Evolutionary conservation across 371 early-diverging fungal species (phyloP).

Genomic region (Syncephalis plumigaleata): DNA sequence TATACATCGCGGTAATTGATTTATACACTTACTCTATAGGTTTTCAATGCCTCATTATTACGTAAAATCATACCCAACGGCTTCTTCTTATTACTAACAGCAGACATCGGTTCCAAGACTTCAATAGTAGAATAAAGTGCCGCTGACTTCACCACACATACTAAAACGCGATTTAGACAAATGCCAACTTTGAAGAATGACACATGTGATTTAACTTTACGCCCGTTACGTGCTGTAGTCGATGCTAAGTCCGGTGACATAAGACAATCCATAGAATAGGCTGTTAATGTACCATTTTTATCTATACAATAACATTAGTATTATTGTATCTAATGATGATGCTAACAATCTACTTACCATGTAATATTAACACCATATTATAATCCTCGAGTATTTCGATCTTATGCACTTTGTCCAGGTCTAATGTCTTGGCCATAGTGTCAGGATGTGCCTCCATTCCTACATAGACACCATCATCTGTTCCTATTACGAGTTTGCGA

Average conservation of each 20-base stretch:
- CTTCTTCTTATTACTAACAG: conserved; percentile 27
- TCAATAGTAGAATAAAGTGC: conserved; percentile 52
- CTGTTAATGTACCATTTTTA: conserved; percentile 35
- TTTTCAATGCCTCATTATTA: conserved; percentile 30
- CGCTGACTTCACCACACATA: conserved; percentile 52
- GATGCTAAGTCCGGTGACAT: conserved; percentile 22
- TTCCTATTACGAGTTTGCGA: conserved; percentile 56
- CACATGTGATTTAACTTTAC: conserved; percentile 58
- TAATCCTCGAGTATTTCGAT: conserved; percentile 63
- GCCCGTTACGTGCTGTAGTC: conserved; percentile 20
- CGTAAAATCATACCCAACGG: conserved; percentile 21
- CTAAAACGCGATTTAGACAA: conserved; percentile 43
- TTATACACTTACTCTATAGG: conserved; percentile 34
- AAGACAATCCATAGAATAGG: conserved; percentile 53
- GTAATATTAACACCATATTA: conserved; percentile 54
- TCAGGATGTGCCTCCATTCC: conserved; percentile 13
- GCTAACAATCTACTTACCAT: conserved; percentile 29
- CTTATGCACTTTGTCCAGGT: conserved; percentile 68
- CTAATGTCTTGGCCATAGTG: conserved; percentile 30
- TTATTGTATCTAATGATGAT: too few species aligned
- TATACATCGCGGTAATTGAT: neutral
- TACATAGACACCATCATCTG: conserved; percentile 66
- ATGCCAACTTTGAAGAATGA: conserved; percentile 71
- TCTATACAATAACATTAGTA: conserved; percentile 18
- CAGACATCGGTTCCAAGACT: conserved; percentile 43